phyloP scores from a whole-genome alignment of 2,329 filamentous ascomycete species.

The Aaosphaeria arxii region DNA sequence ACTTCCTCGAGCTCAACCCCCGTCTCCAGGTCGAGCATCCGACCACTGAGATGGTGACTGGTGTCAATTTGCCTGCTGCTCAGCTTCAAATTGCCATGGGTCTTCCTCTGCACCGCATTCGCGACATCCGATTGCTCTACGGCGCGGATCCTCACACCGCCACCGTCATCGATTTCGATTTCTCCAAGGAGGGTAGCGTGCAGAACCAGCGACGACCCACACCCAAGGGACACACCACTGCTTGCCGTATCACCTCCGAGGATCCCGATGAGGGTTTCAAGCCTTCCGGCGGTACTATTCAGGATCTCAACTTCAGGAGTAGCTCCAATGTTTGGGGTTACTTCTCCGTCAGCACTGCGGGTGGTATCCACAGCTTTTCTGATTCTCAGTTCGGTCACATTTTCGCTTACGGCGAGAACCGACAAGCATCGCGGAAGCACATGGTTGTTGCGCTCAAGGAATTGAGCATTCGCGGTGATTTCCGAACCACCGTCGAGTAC shows the following conservation, averaged over 20 bases:
- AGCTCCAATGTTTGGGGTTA: conserved; percentile 99
- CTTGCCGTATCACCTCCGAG: conserved; percentile 98
- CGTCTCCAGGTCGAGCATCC: conserved; percentile 99
- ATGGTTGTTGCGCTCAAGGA: conserved; percentile 99
- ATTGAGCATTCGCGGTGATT: conserved; percentile 98
- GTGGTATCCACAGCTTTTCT: conserved; percentile 98
- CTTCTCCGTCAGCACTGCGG: conserved; percentile 95
- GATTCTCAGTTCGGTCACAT: conserved; percentile 99
- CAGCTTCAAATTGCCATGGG: conserved; percentile 99
- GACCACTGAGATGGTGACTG: conserved; percentile 98
- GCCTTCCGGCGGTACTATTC: conserved; percentile 97
- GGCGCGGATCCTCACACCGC: conserved; percentile 86
- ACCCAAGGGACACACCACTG: conserved; percentile 95
- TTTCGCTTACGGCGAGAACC: conserved; percentile 97
- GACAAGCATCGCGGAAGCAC: conserved; percentile 93
- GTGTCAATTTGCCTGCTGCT: conserved; percentile 93
- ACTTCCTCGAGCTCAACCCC: conserved; percentile 97
- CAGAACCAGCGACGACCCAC: conserved; percentile 84
- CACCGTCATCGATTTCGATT: conserved; percentile 93
- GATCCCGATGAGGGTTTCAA: conserved; percentile 99
- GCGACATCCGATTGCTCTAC: conserved; percentile 93
- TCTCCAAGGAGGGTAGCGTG: conserved; percentile 79
- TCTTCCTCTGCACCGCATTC: conserved; percentile 89
- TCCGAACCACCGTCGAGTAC: conserved; percentile 97
- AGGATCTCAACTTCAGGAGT: conserved; percentile 97